A percentile compares a stretch with the other conserved stretches of the same genome.
These are phyloP conservation scores for Phytophthora tubulina DNA, from an alignment of 352 stramenopile genomes.

Conservation along the genomic window DNA sequence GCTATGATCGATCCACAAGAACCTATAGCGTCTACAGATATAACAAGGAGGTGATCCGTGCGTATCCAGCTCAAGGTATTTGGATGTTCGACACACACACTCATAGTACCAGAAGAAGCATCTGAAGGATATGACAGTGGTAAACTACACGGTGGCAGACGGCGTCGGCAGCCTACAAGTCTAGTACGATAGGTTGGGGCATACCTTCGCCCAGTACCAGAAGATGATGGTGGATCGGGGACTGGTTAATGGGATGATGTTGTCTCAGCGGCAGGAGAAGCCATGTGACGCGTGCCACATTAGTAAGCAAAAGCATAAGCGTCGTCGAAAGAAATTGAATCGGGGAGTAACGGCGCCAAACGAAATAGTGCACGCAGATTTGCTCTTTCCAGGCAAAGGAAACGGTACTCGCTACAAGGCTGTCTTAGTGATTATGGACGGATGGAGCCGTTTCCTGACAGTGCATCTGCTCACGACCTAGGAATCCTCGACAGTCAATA, in stretches of 20 bases:
- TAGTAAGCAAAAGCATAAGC: constrained; percentile 16
- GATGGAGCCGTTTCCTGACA: constrained; percentile 12
- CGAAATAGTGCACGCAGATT: constrained; percentile 9
- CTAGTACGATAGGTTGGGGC: background rate
- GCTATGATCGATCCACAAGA: background rate
- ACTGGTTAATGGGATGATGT: constrained; percentile 7
- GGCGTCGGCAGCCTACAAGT: background rate
- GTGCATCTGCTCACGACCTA: constrained; percentile 8
- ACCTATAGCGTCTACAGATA: background rate
- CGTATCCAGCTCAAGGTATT: background rate
- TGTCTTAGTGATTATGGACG: constrained; percentile 16
- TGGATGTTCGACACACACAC: background rate
- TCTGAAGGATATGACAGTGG: background rate
- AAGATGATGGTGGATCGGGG: constrained; percentile 14
- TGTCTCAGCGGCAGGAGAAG: background rate
- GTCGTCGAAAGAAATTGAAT: constrained; percentile 1
- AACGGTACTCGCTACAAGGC: constrained; percentile 4
- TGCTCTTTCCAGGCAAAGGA: constrained; percentile 5
- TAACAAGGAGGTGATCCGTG: background rate
- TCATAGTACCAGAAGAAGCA: background rate
- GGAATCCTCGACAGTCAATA: background rate
- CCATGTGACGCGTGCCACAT: constrained; percentile 9
- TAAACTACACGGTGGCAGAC: constrained; percentile 2
- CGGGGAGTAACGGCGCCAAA: constrained; percentile 7
- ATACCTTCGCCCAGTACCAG: background rate